Conservation (phyloP, 108 stramenopile species). For the Nitzschia palea region DNA sequence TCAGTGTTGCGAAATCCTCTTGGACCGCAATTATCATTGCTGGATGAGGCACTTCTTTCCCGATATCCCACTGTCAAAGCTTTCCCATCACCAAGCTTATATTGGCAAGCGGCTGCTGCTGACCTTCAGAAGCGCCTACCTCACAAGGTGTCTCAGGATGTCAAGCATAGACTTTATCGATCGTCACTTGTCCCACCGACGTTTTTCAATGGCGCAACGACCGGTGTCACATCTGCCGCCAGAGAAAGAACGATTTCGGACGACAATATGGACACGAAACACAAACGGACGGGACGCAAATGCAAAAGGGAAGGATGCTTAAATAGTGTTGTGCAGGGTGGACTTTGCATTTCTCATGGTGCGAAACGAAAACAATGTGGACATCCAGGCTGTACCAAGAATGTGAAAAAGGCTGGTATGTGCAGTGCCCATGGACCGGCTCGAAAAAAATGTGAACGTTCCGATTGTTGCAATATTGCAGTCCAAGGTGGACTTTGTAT, state of each 20-base stretch:
- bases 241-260: too few relatives aligned
- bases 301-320: slow-evolving; percentile 62
- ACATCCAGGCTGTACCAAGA: slow-evolving; percentile 77
- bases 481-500: slow-evolving; percentile 87
- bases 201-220: not conserved
- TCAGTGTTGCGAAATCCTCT: too few relatives aligned
- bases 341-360: slow-evolving; percentile 81
- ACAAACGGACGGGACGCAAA: slow-evolving; percentile 53
- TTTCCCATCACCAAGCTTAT: too few relatives aligned
- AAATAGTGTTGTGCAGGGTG: slow-evolving; percentile 90
- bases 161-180: slow-evolving; percentile 1
- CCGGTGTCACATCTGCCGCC: too few relatives aligned
- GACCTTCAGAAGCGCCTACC: not conserved
- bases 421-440: slow-evolving; percentile 88
- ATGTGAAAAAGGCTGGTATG: slow-evolving; percentile 81
- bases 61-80: too few relatives aligned
- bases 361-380: slow-evolving; percentile 82
- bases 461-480: slow-evolving; percentile 75
- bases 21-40: too few relatives aligned
- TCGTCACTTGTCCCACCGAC: not conserved
- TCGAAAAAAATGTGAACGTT: slow-evolving; percentile 69
- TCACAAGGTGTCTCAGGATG: not conserved
- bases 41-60: too few relatives aligned
- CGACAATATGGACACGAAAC: too few relatives aligned
- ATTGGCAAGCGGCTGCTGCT: too few relatives aligned